Percentiles rank a stretch among this genome's conserved stretches.
phyloP scores from a whole-genome alignment of 1,284 basidiomycete species.

The Fomitopsis schrenkii region DNA sequence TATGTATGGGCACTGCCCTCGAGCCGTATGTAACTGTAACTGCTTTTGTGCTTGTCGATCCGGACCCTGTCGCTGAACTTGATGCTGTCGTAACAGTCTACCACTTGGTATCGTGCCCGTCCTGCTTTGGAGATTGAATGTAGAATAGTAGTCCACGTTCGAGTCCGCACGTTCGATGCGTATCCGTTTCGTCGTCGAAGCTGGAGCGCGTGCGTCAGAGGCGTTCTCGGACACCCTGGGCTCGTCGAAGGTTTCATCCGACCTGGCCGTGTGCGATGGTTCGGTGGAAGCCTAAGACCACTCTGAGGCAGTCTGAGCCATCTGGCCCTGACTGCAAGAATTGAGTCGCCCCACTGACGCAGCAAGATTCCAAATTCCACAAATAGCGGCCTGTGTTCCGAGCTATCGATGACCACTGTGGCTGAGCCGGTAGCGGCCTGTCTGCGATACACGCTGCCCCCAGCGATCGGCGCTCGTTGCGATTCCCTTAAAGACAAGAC shows the following conservation, averaged over 20 bases:
- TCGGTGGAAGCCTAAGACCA: neutral
- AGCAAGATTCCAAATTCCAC: neutral
- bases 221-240: neutral
- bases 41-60: slow-evolving; percentile 1
- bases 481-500: neutral
- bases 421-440: neutral
- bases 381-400: neutral
- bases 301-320: neutral
- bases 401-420: neutral
- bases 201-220: neutral
- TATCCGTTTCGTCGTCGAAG: neutral
- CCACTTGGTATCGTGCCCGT: neutral
- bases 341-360: neutral
- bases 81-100: neutral
- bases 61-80: neutral
- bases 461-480: neutral
- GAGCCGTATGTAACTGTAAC: neutral
- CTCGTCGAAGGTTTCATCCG: neutral
- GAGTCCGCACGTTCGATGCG: neutral
- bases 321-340: neutral
- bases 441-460: neutral
- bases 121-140: neutral
- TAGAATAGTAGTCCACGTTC: neutral
- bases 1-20: neutral
- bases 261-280: neutral